Percentiles rank a stretch among this genome's conserved stretches.
Conservation (phyloP, 2,329 filamentous ascomycete genomes). For the Botryotinia convoluta region DNA sequence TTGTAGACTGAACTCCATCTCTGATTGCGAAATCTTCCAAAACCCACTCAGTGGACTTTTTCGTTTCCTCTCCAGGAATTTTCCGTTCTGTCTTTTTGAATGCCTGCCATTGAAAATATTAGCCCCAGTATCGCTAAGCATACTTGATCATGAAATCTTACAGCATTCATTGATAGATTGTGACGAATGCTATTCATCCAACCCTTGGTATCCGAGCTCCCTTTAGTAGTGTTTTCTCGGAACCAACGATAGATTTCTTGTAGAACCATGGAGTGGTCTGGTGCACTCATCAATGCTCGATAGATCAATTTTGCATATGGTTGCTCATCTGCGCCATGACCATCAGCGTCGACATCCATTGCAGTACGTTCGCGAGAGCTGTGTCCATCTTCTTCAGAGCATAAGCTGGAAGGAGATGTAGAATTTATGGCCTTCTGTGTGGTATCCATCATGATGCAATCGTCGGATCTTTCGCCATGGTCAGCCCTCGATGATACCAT, state of each 20-base stretch:
- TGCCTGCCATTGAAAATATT: slow-evolving; percentile 42
- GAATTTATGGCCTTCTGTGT: slow-evolving; percentile 21
- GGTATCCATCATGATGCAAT: slow-evolving; percentile 13
- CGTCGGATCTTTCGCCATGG: slow-evolving; percentile 6
- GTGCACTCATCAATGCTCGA: slow-evolving; percentile 66
- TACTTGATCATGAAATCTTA: slow-evolving; percentile 48
- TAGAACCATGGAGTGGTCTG: slow-evolving; percentile 69
- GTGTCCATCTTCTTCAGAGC: slow-evolving; percentile 34
- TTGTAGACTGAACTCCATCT: slow-evolving; percentile 81
- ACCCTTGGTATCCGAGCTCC: slow-evolving; percentile 59
- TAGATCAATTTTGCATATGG: slow-evolving; percentile 85
- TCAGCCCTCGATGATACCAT: slow-evolving; percentile 1
- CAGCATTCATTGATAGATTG: slow-evolving; percentile 92
- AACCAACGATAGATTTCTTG: slow-evolving; percentile 94
- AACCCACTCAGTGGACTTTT: slow-evolving; percentile 75
- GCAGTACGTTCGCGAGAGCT: slow-evolving; percentile 33
- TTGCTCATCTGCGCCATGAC: slow-evolving; percentile 44
- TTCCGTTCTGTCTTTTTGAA: slow-evolving; percentile 51
- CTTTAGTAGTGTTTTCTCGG: slow-evolving; percentile 73
- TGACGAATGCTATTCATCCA: slow-evolving; percentile 97
- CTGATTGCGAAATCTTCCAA: slow-evolving; percentile 67
- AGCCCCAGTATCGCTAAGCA: slow-evolving; percentile 37
- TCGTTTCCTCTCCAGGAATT: slow-evolving; percentile 48
- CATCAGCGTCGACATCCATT: slow-evolving; percentile 33
- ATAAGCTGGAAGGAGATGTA: slow-evolving; percentile 26